Conservation (phyloP, 2,329 filamentous ascomycete species). For the Teratosphaeria epicoccoides region DNA sequence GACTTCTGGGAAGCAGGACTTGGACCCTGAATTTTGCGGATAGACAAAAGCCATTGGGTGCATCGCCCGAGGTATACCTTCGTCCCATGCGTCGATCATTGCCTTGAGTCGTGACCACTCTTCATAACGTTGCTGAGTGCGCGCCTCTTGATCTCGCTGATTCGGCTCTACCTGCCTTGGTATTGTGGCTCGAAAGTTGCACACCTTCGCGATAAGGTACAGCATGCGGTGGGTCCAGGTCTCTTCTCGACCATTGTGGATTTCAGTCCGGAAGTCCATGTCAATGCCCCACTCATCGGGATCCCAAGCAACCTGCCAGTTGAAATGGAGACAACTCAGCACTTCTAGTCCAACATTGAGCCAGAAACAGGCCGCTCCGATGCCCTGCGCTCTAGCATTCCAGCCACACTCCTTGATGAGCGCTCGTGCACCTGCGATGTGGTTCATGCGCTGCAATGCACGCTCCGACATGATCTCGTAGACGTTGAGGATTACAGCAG, state of each 20-base stretch:
- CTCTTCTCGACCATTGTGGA: conserved; percentile 58
- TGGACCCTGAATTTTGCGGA: conserved; percentile 53
- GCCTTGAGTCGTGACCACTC: conserved; percentile 73
- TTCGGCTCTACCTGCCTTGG: conserved; percentile 42
- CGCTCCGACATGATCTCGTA: conserved; percentile 88
- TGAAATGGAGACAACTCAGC: conserved; percentile 76
- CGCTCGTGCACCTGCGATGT: conserved; percentile 73
- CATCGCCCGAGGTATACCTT: conserved; percentile 72
- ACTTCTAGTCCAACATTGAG: conserved; percentile 84
- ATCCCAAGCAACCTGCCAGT: conserved; percentile 79
- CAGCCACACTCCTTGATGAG: conserved; percentile 84
- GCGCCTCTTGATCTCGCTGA: conserved; percentile 52
- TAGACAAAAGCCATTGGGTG: conserved; percentile 70
- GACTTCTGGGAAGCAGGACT: conserved; percentile 74
- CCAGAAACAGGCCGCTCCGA: conserved; percentile 89
- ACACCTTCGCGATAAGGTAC: conserved; percentile 77
- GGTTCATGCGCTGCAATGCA: conserved; percentile 71
- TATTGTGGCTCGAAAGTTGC: conserved; percentile 68
- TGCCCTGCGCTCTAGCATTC: conserved; percentile 66
- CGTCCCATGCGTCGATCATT: conserved; percentile 77
- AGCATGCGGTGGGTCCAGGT: conserved; percentile 81
- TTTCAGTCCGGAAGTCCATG: conserved; percentile 55
- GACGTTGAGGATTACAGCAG: conserved; percentile 78
- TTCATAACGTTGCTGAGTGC: conserved; percentile 52
- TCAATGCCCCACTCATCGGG: conserved; percentile 84